Base-by-base conservation (phyloP, 1,284 basidiomycete species). In the Ganoderma sinense region DNA sequence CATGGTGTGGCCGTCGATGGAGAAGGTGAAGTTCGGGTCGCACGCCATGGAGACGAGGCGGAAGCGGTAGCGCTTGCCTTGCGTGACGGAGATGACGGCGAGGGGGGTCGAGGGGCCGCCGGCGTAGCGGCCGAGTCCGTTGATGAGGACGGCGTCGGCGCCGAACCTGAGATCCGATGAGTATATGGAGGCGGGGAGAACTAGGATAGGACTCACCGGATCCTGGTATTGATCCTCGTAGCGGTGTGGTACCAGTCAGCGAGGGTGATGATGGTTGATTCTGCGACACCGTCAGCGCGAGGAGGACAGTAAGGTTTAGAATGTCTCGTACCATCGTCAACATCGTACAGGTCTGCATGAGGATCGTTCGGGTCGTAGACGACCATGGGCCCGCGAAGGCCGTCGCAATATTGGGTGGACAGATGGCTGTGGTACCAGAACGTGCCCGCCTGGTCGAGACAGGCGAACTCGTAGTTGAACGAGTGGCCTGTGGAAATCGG, bases 21-120 rank as follows among this genome's bases (percentile, higher is more conserved):
- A 76, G 72, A 83, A 81, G 2, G 65, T 75, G 71, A 72, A 79
- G 69, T 75, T 74, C 11, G 78, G 72, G 62, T 80, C 78, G 68
- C 80, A 80, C 2, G 83, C 75, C 78, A 84, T 84, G 76, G 86
- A 87, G 77, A 90, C 80, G 62, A 91, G 73, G 16, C 89, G 78
- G 69, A 79, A 73, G n/a, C 79, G 77, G 40, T 51, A 80, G 33
- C 86, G 82, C 66, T 85, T 81, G 48, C 78, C 69, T 20, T 71
- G 60, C 31, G 66, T 53, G 11, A 81, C 80, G 20, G 70, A 75
- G 55, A 84, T 73, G 1, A 83, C 79, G 0, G 81, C 74, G 14
- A 83, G 71, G 1, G 75, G 65, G 13, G 74, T 56, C 29, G 53
- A 56, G 16, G 5, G 11, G 31, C 53, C 53, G 5, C 67, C 69